Evolutionary conservation across 495 filamentous ascomycete genomes (phyloP), one percentile per base, ranked within the genome.

Genomic region (Corynascus novoguineensis): DNA sequence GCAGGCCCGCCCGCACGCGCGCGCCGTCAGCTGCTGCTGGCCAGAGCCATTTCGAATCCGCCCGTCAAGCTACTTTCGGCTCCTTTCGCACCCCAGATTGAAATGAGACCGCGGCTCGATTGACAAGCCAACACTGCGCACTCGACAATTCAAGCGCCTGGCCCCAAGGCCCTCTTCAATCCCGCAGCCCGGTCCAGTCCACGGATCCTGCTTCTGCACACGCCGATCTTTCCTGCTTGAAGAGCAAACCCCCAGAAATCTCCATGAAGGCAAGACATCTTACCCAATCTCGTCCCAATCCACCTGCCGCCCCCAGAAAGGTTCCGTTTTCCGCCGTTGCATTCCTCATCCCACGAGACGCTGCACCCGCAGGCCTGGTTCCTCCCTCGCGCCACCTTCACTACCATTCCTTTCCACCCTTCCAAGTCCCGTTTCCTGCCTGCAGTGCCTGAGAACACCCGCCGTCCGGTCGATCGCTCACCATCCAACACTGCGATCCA

Each of bases 341-440:
- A 55, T 60, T 42, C 38, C 32, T 55, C 46, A 46, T 60, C 38
- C 58, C 58, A 59, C 49, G 57, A 52, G 56, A 59, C 56, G 56
- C 40, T 38, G 50, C 42, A 41, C 44, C 57, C 50, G 57, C 57
- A 38, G 32, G 50, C 42, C 50, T 28, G 55, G 37, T 34, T 11
- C 29, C 45, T 32, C 51, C 24, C 40, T 38, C 48, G 17, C 44
- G 17, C 14, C 37, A 34, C 27, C 15, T 28, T 12, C 34, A 35
- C 27, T 21, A 4, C 44, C 44, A 47, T 29, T 15, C 28, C 22
- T 22, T 34, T 29, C 48, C 48, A 14, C 17, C 27, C 35, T 32
- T 24, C 28, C 37, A 6, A 28, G n/a, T 37, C 51, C 51, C 12
- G 21, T 47, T 27, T n/a, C 25, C 44, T 38, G 21, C 15, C 21